A percentile compares a stretch with the other conserved stretches of the same genome.
These are phyloP conservation scores for Cordyceps cicadae DNA, from an alignment of 2,329 filamentous ascomycete genomes.

Conservation along the genomic window DNA sequence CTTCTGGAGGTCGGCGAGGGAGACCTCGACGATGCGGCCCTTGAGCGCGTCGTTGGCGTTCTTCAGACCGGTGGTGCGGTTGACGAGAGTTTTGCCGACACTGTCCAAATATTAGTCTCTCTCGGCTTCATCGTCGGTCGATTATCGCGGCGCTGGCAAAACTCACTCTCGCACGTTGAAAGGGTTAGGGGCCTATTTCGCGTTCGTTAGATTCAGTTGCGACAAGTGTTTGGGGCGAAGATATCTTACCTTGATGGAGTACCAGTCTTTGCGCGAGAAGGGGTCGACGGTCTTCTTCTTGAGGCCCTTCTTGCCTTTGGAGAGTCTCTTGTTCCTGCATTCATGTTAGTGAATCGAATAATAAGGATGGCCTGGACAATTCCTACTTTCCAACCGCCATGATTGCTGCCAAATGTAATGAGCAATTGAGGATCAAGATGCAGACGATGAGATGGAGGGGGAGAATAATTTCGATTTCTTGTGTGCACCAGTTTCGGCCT, in stretches of 20 bases:
- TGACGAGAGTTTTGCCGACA: conserved; percentile 99
- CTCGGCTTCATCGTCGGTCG: background rate
- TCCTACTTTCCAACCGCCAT: conserved; percentile 55
- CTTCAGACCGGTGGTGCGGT: conserved; percentile 99
- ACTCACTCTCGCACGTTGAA: conserved; percentile 96
- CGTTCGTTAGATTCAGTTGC: conserved; percentile 16
- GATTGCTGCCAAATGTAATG: conserved; percentile 42
- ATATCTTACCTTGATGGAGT: conserved; percentile 75
- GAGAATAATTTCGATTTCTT: conserved; percentile 33
- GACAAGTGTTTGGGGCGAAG: background rate
- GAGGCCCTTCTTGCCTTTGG: conserved; percentile 99
- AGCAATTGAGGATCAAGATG: conserved; percentile 34
- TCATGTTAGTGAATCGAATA: conserved; percentile 17
- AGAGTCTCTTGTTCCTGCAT: conserved; percentile 96
- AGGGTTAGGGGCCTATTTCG: conserved; percentile 72
- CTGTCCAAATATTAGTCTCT: conserved; percentile 40
- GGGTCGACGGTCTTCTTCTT: conserved; percentile 99
- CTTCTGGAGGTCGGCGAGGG: conserved; percentile 97
- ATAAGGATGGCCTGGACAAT: conserved; percentile 11
- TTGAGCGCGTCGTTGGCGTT: conserved; percentile 99
- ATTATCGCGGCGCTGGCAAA: conserved; percentile 14
- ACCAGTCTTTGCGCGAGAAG: conserved; percentile 99
- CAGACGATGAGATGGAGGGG: conserved; percentile 30
- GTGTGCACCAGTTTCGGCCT: conserved; percentile 32
- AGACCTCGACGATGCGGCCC: conserved; percentile 98